A percentile compares a stretch with the other conserved stretches of the same genome.
Conservation (phyloP, 2,329 filamentous ascomycete species). For the Hansfordia pulvinata region DNA sequence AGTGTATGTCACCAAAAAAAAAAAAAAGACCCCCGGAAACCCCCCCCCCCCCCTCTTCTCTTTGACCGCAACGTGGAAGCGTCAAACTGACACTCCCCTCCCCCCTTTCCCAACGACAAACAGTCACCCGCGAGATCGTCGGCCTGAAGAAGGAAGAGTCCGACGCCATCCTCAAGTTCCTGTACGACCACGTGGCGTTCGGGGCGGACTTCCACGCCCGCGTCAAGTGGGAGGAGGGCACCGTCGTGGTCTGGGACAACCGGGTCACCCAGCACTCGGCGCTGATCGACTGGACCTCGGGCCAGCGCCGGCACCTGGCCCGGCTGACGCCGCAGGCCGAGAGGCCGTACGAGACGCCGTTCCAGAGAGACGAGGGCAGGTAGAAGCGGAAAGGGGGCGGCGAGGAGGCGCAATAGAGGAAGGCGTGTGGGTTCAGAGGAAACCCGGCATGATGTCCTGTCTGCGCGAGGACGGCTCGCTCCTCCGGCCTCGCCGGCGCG, state of each 20-base stretch:
- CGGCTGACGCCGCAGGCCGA: conserved; percentile 77
- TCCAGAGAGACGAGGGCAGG: too few relatives aligned
- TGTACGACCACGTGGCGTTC: conserved; percentile 61
- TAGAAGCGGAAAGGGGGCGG: too few relatives aligned
- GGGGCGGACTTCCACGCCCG: conserved; percentile 61
- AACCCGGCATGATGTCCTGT: too few relatives aligned
- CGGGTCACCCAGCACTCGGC: conserved; percentile 68
- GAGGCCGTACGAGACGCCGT: conserved; percentile 58
- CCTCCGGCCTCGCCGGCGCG: too few relatives aligned
- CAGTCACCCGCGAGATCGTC: conserved; percentile 68
- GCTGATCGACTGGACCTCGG: conserved; percentile 68
- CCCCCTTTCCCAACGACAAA: conserved; percentile 4
- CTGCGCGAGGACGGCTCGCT: too few relatives aligned
- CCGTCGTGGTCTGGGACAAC: conserved; percentile 82
- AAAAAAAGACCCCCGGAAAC: too few relatives aligned
- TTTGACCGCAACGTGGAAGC: background rate
- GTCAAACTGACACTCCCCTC: conserved; percentile 2
- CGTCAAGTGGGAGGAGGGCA: conserved; percentile 66
- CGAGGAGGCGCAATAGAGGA: too few relatives aligned
- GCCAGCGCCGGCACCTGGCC: conserved; percentile 65
- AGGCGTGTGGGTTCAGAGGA: too few relatives aligned
- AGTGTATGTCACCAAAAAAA: conserved; percentile 49
- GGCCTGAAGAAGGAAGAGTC: conserved; percentile 81
- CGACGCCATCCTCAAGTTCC: conserved; percentile 61
- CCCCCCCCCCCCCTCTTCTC: background rate